Evolutionary conservation across 495 filamentous ascomycete genomes (phyloP).

Genomic region (Cudoniella acicularis): DNA sequence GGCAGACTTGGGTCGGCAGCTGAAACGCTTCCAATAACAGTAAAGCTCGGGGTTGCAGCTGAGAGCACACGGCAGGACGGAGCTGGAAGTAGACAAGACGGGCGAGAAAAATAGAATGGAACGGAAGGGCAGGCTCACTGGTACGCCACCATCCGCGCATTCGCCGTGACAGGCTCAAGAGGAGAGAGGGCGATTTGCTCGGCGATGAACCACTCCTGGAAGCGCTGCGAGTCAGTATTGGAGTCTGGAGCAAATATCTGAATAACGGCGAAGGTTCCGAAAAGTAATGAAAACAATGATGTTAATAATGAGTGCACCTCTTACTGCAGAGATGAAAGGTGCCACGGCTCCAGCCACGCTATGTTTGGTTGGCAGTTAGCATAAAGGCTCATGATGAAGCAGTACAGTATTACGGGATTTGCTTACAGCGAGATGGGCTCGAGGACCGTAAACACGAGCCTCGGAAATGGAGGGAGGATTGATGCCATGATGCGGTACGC

Average conservation of each 20-base stretch:
- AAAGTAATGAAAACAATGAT: too few species aligned
- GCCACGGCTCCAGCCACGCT: slow-evolving; percentile 54
- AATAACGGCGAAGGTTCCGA: too few species aligned
- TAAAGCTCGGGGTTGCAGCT: not conserved
- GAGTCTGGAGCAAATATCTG: too few species aligned
- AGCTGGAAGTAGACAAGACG: not conserved
- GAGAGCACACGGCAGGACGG: not conserved
- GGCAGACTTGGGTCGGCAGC: not conserved
- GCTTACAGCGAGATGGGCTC: slow-evolving; percentile 67
- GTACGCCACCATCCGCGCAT: slow-evolving; percentile 34
- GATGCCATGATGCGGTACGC: slow-evolving; percentile 40
- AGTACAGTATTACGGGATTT: not conserved
- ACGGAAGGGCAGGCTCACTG: slow-evolving; percentile 27
- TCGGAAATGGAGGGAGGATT: slow-evolving; percentile 46
- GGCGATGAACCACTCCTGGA: slow-evolving; percentile 49
- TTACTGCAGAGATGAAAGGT: slow-evolving; percentile 46
- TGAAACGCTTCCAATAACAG: not conserved
- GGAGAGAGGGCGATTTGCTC: slow-evolving; percentile 48
- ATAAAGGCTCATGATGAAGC: not conserved
- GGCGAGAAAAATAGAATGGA: not conserved
- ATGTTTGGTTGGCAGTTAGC: not conserved
- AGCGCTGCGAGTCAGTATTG: not conserved
- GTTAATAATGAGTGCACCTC: too few species aligned
- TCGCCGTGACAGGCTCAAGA: slow-evolving; percentile 24
- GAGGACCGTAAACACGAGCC: slow-evolving; percentile 54